phyloP scores from a whole-genome alignment of 306 rosid species.

The Argentina anserina region DNA sequence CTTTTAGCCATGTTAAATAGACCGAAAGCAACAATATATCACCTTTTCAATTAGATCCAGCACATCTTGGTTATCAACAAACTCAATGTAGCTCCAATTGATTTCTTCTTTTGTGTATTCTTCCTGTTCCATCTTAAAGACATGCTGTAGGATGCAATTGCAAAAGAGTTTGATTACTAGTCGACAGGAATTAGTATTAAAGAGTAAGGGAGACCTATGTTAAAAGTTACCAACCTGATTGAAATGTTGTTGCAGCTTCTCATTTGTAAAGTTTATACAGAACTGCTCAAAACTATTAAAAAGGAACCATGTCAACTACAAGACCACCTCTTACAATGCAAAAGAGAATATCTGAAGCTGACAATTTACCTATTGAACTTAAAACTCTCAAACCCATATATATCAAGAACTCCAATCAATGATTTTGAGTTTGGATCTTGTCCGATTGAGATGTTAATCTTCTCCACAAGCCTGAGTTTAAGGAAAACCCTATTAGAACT shows the following conservation, averaged over 20 bases:
- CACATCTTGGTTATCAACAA: conserved; percentile 98
- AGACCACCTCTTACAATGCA: conserved; percentile 13
- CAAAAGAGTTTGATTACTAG: conserved; percentile 17
- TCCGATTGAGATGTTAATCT: conserved; percentile 89
- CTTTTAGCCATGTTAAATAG: background rate
- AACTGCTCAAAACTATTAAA: conserved; percentile 92
- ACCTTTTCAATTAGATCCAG: conserved; percentile 99
- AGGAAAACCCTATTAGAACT: conserved; percentile 26
- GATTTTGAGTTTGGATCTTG: conserved; percentile 96
- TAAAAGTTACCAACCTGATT: conserved; percentile 70
- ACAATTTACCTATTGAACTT: conserved; percentile 79
- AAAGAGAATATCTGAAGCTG: conserved; percentile 20
- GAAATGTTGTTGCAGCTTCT: conserved; percentile 99
- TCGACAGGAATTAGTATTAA: background rate
- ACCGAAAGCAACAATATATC: conserved; percentile 22
- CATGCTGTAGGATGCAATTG: conserved; percentile 69
- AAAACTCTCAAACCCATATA: conserved; percentile 99
- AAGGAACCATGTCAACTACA: conserved; percentile 33
- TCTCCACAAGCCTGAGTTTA: conserved; percentile 85
- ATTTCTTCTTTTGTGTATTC: conserved; percentile 97
- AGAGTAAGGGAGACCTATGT: conserved; percentile 18
- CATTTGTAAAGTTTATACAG: conserved; percentile 97
- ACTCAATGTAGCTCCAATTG: conserved; percentile 98
- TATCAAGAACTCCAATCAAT: conserved; percentile 97
- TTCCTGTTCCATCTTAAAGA: conserved; percentile 99